These are phyloP conservation scores for Hemerocallis citrina DNA, from an alignment of 106 monocot species.

Conservation along the genomic window DNA sequence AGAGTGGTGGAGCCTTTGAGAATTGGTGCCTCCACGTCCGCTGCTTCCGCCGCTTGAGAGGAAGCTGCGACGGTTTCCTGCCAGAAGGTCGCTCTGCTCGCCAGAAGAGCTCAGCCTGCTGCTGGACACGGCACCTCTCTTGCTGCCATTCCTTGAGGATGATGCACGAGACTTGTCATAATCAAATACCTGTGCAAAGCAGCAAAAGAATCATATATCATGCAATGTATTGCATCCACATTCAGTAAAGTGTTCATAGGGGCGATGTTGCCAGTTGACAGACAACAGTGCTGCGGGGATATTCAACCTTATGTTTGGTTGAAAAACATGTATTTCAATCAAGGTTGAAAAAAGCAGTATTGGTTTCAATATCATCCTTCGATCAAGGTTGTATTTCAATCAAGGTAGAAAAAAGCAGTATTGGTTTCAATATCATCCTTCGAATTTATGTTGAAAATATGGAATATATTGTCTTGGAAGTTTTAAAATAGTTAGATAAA, in stretches of 20 bases:
- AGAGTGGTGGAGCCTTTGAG: slow-evolving; percentile 29
- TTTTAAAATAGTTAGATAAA: no score
- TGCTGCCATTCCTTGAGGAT: slow-evolving; percentile 55
- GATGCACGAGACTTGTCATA: slow-evolving; percentile 30
- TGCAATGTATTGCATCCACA: no score
- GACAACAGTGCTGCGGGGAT: no score
- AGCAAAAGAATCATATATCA: not conserved
- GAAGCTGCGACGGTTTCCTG: slow-evolving; percentile 27
- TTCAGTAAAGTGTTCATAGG: not conserved
- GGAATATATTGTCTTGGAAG: no score
- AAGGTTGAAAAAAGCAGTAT: not conserved
- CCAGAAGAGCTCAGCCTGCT: slow-evolving; percentile 25
- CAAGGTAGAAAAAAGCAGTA: no score
- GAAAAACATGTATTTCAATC: not conserved
- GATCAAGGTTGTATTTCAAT: no score
- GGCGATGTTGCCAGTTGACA: no score
- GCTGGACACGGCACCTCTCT: slow-evolving; percentile 29
- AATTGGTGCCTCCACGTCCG: slow-evolving; percentile 24
- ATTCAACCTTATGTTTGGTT: not conserved
- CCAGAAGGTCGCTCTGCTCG: slow-evolving; percentile 31
- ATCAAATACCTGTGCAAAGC: not conserved
- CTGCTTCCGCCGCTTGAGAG: slow-evolving; percentile 28
- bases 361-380: no score
- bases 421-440: no score
- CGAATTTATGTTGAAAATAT: no score